Base-by-base conservation (phyloP, 768 basidiomycete genomes). In the Xerocomellus chrysenteron region DNA sequence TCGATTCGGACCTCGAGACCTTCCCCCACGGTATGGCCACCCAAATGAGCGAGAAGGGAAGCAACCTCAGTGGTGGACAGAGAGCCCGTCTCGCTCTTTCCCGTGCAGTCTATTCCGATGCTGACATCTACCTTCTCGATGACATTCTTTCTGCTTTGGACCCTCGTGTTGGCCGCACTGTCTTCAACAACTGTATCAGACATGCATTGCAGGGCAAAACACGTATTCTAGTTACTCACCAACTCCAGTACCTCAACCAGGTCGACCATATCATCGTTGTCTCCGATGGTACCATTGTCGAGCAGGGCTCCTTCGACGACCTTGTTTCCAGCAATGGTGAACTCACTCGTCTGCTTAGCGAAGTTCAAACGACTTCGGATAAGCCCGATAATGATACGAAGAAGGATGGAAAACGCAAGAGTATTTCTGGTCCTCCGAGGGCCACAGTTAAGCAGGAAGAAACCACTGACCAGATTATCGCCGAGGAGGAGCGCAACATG, bases 181-280 rank as follows among this genome's bases (percentile, higher is more conserved):
- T 70, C 47, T 69, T 69, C 55, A 60, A 66, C 47, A 54, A 66
- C 32, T 69, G 68, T 39, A 65, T 69, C 57, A 65, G 36, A 49
- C 55, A 59, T 47, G 60, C 48, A 9, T 39, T 69, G 45, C 56
- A 56, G 3, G 68, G 58, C 1, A 69, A 66, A 50, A 69, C 69
- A 3, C 68, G 68, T 2, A 37, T 69, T 43, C 64, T 70, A 26
- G 67, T 70, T 17, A 70, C 68, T 41, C 69, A 70, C 52, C 68
- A 65, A 32, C 68, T 70, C 44, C 69, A 70, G 41, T 70, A 70
- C 47, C 67, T 70, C 52, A 68, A 54, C 46, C 65, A 70, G 46
- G 67, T 70, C 63, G 82, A 82, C 59, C 68, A 79, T 33, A 72
- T 83, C 48, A 68, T 83, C 28, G 80, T 82, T 48, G 64, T 82